A percentile compares a stretch with the other conserved stretches of the same genome.
These are phyloP conservation scores for Rhizopogon roseolus DNA, from an alignment of 768 basidiomycete genomes.

Conservation along the genomic window DNA sequence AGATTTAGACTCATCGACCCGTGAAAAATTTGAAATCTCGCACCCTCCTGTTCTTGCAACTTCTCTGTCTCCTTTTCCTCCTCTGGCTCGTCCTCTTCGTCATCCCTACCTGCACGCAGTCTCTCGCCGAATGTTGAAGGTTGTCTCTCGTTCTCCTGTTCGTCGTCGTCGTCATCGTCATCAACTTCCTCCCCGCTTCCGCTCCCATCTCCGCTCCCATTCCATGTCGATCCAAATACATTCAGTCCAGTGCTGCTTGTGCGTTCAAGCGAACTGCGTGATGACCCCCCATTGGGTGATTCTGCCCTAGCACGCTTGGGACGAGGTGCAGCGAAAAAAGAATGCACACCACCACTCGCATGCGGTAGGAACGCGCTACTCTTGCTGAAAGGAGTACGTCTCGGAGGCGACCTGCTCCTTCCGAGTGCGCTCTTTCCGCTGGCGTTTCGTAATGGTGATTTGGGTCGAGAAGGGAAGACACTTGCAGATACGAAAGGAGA, in stretches of 20 bases:
- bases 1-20: neutral
- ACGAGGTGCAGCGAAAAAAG: conserved; percentile 39
- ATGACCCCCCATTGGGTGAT: conserved; percentile 40
- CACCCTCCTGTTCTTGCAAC: conserved; percentile 68
- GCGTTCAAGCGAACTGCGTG: conserved; percentile 42
- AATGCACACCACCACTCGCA: conserved; percentile 42
- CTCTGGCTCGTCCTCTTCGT: conserved; percentile 43
- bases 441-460: conserved; percentile 42
- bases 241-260: conserved; percentile 19
- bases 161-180: conserved; percentile 33
- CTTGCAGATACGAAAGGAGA: conserved; percentile 43
- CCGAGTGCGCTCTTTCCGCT: conserved; percentile 20
- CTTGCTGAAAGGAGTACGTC: conserved; percentile 34
- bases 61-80: conserved; percentile 42
- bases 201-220: conserved; percentile 34
- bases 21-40: conserved; percentile 12
- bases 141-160: conserved; percentile 27
- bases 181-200: conserved; percentile 35
- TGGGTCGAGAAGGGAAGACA: conserved; percentile 31
- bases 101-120: conserved; percentile 57
- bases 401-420: conserved; percentile 53
- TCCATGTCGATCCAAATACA: conserved; percentile 30
- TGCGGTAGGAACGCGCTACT: conserved; percentile 62
- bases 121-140: conserved; percentile 56
- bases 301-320: conserved; percentile 53